Evolutionary conservation across 257 asterid species (phyloP), one percentile per base, ranked within the genome.

Genomic region (Gynochthodes officinalis): DNA sequence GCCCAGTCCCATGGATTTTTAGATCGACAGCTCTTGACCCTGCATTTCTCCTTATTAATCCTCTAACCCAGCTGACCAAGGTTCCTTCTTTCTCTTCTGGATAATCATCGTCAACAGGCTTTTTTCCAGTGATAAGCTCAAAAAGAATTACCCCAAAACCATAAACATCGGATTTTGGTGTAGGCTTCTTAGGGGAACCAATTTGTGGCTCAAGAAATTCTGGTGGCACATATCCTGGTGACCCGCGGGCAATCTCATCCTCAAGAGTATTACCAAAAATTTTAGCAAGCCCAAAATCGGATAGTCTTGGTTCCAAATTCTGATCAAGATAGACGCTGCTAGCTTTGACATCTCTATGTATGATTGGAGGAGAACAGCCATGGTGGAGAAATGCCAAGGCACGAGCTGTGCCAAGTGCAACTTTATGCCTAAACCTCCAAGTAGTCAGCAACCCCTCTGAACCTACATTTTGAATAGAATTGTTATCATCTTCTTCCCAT

Each of bases 341-440:
- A 11, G 97, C 96, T 77, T 83, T 91, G 32, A 91, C 86, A 13
- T 91, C 97, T 62, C 96, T 70, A 73, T 91, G 97, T 43, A 89
- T 86, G 71, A 91, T 91, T 0, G 96, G 90, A 73, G 97, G 97
- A 1, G 85, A 89, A 70, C 97, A 91, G 21, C 97, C 97, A 32
- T 91, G 96, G 79, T 91, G 97, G 57, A 91, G 96, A 78, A 82
- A 91, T 10, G 97, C 97, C 46, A 91, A 84, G 0, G 97, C 96
- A 71, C 97, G 95, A 52, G 97, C 93, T 0, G 90, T 84, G 70
- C 97, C 97, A 8, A 91, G 89, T 2, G 90, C 92, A 18, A 89
- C 83, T 64, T 86, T 88, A 76, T 85, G 93, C 89, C 96, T 82
- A 48, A 89, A 89, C 64, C 81, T 75, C 97, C 97, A 91, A 3